These are phyloP conservation scores for Citrullus mucosospermus DNA, from an alignment of 306 rosid species.

Conservation along the genomic window DNA sequence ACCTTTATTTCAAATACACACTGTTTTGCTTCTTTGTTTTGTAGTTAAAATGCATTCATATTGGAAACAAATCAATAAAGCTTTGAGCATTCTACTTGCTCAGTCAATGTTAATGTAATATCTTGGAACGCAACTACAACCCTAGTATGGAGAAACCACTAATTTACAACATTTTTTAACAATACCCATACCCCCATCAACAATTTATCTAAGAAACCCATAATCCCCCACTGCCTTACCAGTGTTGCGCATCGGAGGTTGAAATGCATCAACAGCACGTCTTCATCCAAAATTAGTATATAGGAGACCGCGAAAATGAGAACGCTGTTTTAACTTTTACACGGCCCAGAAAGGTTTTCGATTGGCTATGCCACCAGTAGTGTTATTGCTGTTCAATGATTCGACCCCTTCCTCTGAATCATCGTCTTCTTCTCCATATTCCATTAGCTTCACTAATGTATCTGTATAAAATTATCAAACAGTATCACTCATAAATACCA, in stretches of 20 bases:
- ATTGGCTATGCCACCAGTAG: constrained; percentile 19
- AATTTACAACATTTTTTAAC: not conserved
- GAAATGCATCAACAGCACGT: not conserved
- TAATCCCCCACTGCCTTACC: not conserved
- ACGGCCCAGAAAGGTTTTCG: constrained; percentile 90
- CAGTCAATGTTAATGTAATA: not conserved
- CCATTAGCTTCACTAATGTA: constrained; percentile 82
- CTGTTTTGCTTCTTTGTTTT: not conserved
- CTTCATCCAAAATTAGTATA: not conserved
- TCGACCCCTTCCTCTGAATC: constrained; percentile 41
- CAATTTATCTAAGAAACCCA: not conserved
- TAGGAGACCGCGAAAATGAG: not conserved
- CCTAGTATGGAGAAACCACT: not conserved
- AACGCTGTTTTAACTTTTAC: constrained; percentile 15
- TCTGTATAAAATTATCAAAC: constrained; percentile 28
- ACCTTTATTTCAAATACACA: not conserved
- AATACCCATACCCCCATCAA: not conserved
- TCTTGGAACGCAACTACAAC: not conserved
- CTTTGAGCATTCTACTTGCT: not conserved
- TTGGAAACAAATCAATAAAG: not conserved
- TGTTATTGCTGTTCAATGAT: constrained; percentile 20
- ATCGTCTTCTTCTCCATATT: constrained; percentile 92
- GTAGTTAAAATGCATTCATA: not conserved
- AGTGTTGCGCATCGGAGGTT: not conserved
- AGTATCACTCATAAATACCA: not conserved